phyloP scores from a whole-genome alignment of 352 stramenopile genomes.

The Pythium pyrilobum region DNA sequence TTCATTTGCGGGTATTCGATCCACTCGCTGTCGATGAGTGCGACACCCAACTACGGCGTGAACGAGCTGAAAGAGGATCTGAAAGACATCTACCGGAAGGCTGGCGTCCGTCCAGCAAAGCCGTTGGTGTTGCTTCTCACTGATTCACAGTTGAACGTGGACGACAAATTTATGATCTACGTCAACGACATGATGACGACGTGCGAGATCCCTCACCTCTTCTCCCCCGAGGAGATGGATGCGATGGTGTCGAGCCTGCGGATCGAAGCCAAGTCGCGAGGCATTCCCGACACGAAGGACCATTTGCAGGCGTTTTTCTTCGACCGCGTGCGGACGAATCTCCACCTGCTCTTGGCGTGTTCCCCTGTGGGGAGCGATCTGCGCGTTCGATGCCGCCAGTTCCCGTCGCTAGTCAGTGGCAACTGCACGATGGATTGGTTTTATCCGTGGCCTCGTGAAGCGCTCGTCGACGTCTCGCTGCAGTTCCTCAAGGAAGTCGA shows the following conservation, averaged over 20 bases:
- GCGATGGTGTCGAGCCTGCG: slow-evolving; percentile 71
- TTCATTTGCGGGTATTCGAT: slow-evolving; percentile 84
- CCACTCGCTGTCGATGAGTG: slow-evolving; percentile 52
- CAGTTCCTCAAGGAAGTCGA: slow-evolving; percentile 82
- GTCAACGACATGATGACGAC: slow-evolving; percentile 83
- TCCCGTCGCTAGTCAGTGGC: slow-evolving; percentile 63
- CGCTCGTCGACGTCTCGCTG: slow-evolving; percentile 81
- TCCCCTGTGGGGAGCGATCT: slow-evolving; percentile 77
- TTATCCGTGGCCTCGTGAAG: slow-evolving; percentile 87
- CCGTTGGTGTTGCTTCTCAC: slow-evolving; percentile 88
- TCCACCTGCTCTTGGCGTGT: slow-evolving; percentile 85
- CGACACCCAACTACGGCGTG: slow-evolving; percentile 57
- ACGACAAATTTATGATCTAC: slow-evolving; percentile 84
- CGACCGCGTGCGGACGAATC: slow-evolving; percentile 79
- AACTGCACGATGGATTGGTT: slow-evolving; percentile 88
- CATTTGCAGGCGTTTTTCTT: slow-evolving; percentile 89
- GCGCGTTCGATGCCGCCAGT: slow-evolving; percentile 70
- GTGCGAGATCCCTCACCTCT: slow-evolving; percentile 78
- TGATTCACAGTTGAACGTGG: slow-evolving; percentile 74
- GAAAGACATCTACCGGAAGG: slow-evolving; percentile 86
- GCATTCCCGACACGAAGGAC: slow-evolving; percentile 88
- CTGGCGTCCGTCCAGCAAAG: slow-evolving; percentile 78
- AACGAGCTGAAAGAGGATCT: slow-evolving; percentile 85
- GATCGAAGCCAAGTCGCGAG: slow-evolving; percentile 76
- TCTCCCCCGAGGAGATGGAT: slow-evolving; percentile 86